A percentile compares a stretch with the other conserved stretches of the same genome.
Conservation (phyloP, 2,329 filamentous ascomycete genomes). For the Pyrenochaeta sp. region DNA sequence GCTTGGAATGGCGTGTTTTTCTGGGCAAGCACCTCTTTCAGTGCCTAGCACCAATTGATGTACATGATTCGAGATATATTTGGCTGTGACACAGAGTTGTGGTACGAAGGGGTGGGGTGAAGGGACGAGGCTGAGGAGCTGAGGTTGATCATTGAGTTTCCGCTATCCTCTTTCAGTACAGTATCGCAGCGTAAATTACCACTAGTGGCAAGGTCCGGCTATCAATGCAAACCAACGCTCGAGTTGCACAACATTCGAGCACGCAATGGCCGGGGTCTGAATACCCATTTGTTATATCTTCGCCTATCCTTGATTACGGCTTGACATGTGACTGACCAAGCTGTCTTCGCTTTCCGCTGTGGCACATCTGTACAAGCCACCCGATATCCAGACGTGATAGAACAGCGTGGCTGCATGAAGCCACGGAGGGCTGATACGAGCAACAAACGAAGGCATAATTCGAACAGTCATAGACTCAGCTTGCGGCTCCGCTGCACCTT, state of each 20-base stretch:
- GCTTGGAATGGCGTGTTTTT: background rate
- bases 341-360: background rate
- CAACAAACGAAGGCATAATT: background rate
- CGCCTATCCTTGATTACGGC: too few species aligned
- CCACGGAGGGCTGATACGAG: background rate
- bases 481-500: background rate
- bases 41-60: background rate
- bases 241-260: background rate
- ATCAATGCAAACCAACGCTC: background rate
- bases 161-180: background rate
- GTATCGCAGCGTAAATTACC: slow-evolving; percentile 1
- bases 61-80: background rate
- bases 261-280: too few species aligned
- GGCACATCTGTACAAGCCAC: background rate
- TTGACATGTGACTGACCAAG: background rate
- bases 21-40: background rate
- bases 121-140: slow-evolving; percentile 10
- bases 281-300: too few species aligned
- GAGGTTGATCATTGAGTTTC: slow-evolving; percentile 7
- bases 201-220: background rate
- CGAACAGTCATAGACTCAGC: background rate
- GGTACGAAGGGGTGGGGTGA: background rate
- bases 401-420: background rate
- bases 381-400: background rate
- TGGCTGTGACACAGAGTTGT: background rate